Base-by-base conservation (phyloP, 768 basidiomycete genomes). In the Termitomyces sp. region DNA sequence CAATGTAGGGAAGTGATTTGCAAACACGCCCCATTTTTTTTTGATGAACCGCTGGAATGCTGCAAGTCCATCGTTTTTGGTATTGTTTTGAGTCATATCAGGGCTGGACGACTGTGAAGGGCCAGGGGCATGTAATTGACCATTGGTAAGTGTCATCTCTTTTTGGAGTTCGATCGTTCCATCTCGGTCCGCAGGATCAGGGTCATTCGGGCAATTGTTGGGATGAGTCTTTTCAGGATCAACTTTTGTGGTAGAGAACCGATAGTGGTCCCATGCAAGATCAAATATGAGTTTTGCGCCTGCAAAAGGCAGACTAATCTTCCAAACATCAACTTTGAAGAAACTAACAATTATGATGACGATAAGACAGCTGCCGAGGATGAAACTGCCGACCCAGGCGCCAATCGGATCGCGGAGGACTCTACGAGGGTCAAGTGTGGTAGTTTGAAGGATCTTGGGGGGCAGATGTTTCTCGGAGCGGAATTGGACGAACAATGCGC, bases 271-370 rank as follows among this genome's bases (percentile, higher is more conserved):
- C 83, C 84, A 82, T 54, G 68, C 68, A 30, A 82, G 46, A 68
- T 98, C 95, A 48, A 88, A 84, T 5, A 82, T 46, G 36, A 95
- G 77, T 72, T 94, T 95, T 49, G 83, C 72, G 0, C 79, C 69
- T 0, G 93, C 95, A 50, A 93, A 93, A 0, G 95, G 93, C 16
- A 93, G 77, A 5, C 85, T 89, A 50, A 97, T 89, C 73, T 81
- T 84, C 90, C 91, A 95, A 3, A 93, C 90, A 58, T 92, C 88
- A n/a, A 92, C 78, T 53, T 84, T 80, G 62, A 89, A 77, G 68
- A 89, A 91, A 68, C 87, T 89, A 58, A 90, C 84, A 10, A 87
- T 84, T 57, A 96, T 85, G 26, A 92, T 82, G 14, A 89, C 80
- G 20, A 82, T 72, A n/a, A 98, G 82, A 43, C 91, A 89, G 12